Evolutionary conservation across 495 filamentous ascomycete species (phyloP).

Genomic region (Xeromyces bisporus): DNA sequence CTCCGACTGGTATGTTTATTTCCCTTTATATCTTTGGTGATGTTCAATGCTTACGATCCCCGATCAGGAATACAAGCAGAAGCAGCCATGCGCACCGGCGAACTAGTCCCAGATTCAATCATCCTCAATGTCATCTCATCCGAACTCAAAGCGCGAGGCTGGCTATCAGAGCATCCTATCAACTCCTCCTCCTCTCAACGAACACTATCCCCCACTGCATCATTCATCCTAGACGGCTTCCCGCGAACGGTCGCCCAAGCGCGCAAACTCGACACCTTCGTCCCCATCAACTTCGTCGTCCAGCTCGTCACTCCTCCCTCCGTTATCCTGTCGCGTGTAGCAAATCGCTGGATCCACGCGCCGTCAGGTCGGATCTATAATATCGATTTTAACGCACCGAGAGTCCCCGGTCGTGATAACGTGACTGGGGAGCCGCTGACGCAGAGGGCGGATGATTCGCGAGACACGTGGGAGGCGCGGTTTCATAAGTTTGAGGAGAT

Average conservation of each 20-base stretch:
- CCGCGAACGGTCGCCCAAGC: constrained; percentile 78
- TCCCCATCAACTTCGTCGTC: constrained; percentile 86
- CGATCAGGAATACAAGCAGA: constrained; percentile 70
- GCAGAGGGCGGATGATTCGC: constrained; percentile 67
- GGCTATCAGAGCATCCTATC: constrained; percentile 39
- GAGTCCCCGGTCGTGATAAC: constrained; percentile 68
- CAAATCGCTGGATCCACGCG: constrained; percentile 83
- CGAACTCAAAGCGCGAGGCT: constrained; percentile 68
- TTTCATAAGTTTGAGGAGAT: constrained; percentile 74
- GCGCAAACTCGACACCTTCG: constrained; percentile 50
- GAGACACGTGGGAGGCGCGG: constrained; percentile 67
- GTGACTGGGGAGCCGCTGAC: constrained; percentile 77
- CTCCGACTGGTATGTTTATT: constrained; percentile 61
- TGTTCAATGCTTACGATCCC: neutral
- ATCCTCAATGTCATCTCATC: constrained; percentile 84
- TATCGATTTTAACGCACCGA: constrained; percentile 74
- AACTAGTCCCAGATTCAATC: constrained; percentile 71
- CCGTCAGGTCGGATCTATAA: constrained; percentile 89
- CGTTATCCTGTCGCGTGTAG: constrained; percentile 77
- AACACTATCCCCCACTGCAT: constrained; percentile 57
- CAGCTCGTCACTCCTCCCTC: constrained; percentile 33
- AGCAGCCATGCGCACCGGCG: constrained; percentile 64
- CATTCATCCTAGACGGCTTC: constrained; percentile 93
- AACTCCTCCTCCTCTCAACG: constrained; percentile 6
- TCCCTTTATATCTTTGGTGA: no score